Evolutionary conservation across 805 yeast genomes (phyloP).

Genomic region (Teunomyces pallodes): DNA sequence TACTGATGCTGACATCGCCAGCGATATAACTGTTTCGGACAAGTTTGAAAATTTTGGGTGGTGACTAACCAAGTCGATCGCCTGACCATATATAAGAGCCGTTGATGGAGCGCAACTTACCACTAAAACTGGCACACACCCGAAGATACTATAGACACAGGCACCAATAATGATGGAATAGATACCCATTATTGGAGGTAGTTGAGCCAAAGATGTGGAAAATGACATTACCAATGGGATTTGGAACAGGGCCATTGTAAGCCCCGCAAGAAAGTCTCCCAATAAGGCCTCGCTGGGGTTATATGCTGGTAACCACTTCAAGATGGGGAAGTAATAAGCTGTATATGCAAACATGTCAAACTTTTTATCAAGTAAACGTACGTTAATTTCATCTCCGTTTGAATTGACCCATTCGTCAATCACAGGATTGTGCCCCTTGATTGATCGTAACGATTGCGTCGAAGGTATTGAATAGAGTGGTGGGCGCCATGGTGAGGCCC

Average conservation of each 20-base stretch:
- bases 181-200: slow-evolving; percentile 78
- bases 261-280: slow-evolving; percentile 33
- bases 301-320: slow-evolving; percentile 32
- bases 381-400: slow-evolving; percentile 7
- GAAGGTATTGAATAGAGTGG: slow-evolving; percentile 28
- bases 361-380: slow-evolving; percentile 8
- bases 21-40: slow-evolving; percentile 25
- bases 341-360: slow-evolving; percentile 25
- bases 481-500: slow-evolving; percentile 14
- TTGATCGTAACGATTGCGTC: slow-evolving; percentile 16
- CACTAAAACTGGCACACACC: slow-evolving; percentile 84
- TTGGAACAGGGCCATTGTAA: slow-evolving; percentile 33
- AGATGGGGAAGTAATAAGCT: slow-evolving; percentile 31
- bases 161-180: slow-evolving; percentile 78
- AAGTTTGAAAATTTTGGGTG: slow-evolving; percentile 42
- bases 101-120: slow-evolving; percentile 93
- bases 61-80: slow-evolving; percentile 44
- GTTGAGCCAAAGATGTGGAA: slow-evolving; percentile 80
- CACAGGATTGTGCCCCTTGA: slow-evolving; percentile 14
- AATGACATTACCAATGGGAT: slow-evolving; percentile 57
- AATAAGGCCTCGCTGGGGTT: slow-evolving; percentile 10
- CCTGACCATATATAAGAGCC: slow-evolving; percentile 78
- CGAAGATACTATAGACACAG: slow-evolving; percentile 69
- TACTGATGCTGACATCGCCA: slow-evolving; percentile 17
- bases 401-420: slow-evolving; percentile 10